phyloP scores from a whole-genome alignment of 129 eudicot species.

The Helianthus annuus region HanXRQr2.0-SUNRISE NC_035435.2:175295796-175296295 shows the following conservation, averaged over 20 bases:
- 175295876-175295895: no score
- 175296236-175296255: no score
- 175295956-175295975: constrained; percentile 71
- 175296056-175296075: constrained; percentile 87
- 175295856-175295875: no score
- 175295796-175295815: no score
- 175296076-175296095: constrained; percentile 37
- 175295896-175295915: constrained; percentile 80
- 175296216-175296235: constrained; percentile 27
- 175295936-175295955: constrained; percentile 57
- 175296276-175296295: no score
- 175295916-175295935: constrained; percentile 74
- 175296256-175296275: no score
- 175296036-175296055: constrained; percentile 98
- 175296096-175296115: no score
- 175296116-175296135: no score
- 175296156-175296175: no score
- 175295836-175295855: no score
- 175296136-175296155: no score
- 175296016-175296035: constrained; percentile 79
- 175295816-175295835: no score
- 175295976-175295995: constrained; percentile 75
- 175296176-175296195: constrained; percentile 71
- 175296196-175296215: constrained; percentile 78
- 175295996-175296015: constrained; percentile 67